phyloP scores from a whole-genome alignment of 129 eudicot genomes.

The sunflower (Helianthus annuus) region HanXRQr2.0-SUNRISE NC_035437.2:94404186-94404685 shows the following conservation, averaged over 20 bases:
- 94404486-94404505: not conserved
- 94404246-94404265: constrained; percentile 85
- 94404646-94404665: no score
- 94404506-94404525: constrained; percentile 84
- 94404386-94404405: not conserved
- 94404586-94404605: constrained; percentile 90
- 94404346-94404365: constrained; percentile 73
- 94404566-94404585: constrained; percentile 95
- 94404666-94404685: no score
- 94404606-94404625: constrained; percentile 52
- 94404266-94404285: constrained; percentile 81
- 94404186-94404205: not conserved
- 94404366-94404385: constrained; percentile 95
- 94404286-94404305: constrained; percentile 77
- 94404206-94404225: not conserved
- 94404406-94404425: not conserved
- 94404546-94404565: constrained; percentile 91
- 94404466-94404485: not conserved
- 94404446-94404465: not conserved
- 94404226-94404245: not conserved
- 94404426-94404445: not conserved
- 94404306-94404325: constrained; percentile 83
- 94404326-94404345: constrained; percentile 80
- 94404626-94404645: not conserved
- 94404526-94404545: constrained; percentile 99